Evolutionary conservation across 495 filamentous ascomycete species (phyloP).

Genomic region (Delitschia confertaspora): DNA sequence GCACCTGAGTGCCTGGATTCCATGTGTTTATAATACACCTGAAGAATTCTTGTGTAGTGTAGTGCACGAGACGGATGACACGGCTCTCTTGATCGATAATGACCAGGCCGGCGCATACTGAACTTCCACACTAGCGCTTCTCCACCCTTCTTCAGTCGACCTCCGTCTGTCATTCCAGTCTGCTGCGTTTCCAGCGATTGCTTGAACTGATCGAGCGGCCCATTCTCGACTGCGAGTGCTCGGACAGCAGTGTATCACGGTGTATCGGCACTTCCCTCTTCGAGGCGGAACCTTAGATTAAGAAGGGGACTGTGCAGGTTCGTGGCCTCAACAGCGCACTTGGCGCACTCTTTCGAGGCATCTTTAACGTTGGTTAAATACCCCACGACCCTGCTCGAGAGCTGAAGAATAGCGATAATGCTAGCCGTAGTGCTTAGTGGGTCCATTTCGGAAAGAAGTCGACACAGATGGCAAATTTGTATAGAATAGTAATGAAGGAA

Average conservation of each 20-base stretch:
- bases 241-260: slow-evolving; percentile 23
- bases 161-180: slow-evolving; percentile 17
- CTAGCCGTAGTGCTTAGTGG: slow-evolving; percentile 29
- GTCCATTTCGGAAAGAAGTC: slow-evolving; percentile 18
- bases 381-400: slow-evolving; percentile 22
- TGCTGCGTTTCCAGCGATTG: slow-evolving; percentile 25
- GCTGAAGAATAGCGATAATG: slow-evolving; percentile 29
- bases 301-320: slow-evolving; percentile 27
- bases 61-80: slow-evolving; percentile 47
- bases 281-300: slow-evolving; percentile 21
- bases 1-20: slow-evolving; percentile 33
- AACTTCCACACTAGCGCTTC: slow-evolving; percentile 30
- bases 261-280: slow-evolving; percentile 20
- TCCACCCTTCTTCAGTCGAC: slow-evolving; percentile 18
- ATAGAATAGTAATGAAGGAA: slow-evolving; percentile 1
- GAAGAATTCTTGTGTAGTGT: slow-evolving; percentile 48
- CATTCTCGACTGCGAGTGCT: slow-evolving; percentile 22
- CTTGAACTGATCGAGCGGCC: slow-evolving; percentile 29
- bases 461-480: slow-evolving; percentile 2
- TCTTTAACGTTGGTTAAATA: slow-evolving; percentile 33
- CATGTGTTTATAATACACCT: slow-evolving; percentile 31
- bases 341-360: slow-evolving; percentile 27
- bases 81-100: slow-evolving; percentile 41
- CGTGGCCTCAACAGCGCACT: slow-evolving; percentile 22
- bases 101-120: slow-evolving; percentile 47